Evolutionary conservation across 306 rosid genomes (phyloP).

Genomic region (Dalbergia oliveri): DNA sequence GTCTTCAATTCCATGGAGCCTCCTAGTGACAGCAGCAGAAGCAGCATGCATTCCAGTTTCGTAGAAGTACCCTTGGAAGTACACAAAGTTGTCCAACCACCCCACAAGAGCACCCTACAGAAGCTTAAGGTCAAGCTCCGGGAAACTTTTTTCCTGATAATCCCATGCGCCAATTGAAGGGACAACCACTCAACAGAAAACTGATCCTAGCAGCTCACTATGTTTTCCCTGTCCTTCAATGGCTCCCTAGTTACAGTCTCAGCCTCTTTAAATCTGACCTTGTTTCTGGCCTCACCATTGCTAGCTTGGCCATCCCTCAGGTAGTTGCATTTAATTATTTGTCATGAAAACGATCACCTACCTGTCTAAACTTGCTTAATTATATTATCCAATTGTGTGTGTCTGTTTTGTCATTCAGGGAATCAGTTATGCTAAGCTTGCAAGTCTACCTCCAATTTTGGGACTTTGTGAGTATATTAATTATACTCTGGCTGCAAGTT

Average conservation of each 20-base stretch:
- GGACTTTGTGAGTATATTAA: conserved; percentile 79
- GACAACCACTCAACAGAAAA: conserved; percentile 57
- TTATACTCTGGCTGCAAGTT: background rate
- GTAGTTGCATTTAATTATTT: conserved; percentile 32
- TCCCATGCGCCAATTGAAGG: conserved; percentile 88
- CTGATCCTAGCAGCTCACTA: conserved; percentile 73
- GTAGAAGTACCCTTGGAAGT: conserved; percentile 53
- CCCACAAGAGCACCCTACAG: conserved; percentile 54
- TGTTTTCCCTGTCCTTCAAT: conserved; percentile 75
- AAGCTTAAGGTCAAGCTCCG: conserved; percentile 62
- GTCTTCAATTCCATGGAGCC: conserved; percentile 16
- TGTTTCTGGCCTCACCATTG: conserved; percentile 88
- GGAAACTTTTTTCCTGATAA: conserved; percentile 90
- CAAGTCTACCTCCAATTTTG: conserved; percentile 76
- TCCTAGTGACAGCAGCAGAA: background rate
- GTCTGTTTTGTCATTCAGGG: conserved; percentile 56
- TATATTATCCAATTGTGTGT: too few species aligned
- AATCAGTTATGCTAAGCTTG: conserved; percentile 86
- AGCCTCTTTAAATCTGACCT: conserved; percentile 78
- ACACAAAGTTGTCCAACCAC: conserved; percentile 79
- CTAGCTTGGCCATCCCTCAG: conserved; percentile 95
- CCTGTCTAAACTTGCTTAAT: background rate
- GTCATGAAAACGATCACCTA: background rate
- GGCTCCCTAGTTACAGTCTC: conserved; percentile 74
- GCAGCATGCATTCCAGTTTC: conserved; percentile 30